Evolutionary conservation across 2,329 filamentous ascomycete species (phyloP).

Genomic region (Talaromyces sp.): DNA sequence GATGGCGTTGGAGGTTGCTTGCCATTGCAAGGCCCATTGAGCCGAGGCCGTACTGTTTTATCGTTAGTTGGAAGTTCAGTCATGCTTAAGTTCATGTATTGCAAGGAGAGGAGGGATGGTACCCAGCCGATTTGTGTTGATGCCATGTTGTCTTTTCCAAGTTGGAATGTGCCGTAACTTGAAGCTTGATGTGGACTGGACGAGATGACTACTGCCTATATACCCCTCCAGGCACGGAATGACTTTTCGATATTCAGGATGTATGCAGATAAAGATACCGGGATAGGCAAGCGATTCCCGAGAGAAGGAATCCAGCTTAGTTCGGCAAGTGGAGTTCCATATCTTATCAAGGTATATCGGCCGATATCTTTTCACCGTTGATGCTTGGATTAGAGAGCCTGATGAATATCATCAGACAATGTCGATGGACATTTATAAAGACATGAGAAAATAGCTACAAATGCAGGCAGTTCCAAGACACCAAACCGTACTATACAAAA

Average conservation of each 20-base stretch:
- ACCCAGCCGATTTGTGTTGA: slow-evolving; percentile 36
- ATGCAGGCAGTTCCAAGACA: background rate
- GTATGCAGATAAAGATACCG: background rate
- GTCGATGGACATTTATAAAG: background rate
- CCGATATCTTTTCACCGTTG: background rate
- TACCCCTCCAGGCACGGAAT: background rate
- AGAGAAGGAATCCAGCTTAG: background rate
- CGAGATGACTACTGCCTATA: background rate
- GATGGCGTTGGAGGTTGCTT: slow-evolving; percentile 41
- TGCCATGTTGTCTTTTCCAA: background rate
- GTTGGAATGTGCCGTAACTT: background rate
- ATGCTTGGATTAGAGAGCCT: background rate
- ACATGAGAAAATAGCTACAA: slow-evolving; percentile 1
- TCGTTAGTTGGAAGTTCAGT: background rate
- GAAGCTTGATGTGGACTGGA: background rate
- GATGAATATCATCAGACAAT: background rate
- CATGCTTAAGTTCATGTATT: background rate
- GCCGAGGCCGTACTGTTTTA: slow-evolving; percentile 39
- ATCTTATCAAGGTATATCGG: background rate
- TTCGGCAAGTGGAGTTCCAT: slow-evolving; percentile 1
- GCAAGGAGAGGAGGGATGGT: slow-evolving; percentile 10
- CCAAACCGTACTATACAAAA: background rate
- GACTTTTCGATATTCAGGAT: background rate
- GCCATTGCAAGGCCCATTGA: slow-evolving; percentile 47
- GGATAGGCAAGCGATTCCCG: slow-evolving; percentile 4